These are phyloP conservation scores for Saturnispora sekii DNA, from an alignment of 805 yeast species.

Conservation along the genomic window DNA sequence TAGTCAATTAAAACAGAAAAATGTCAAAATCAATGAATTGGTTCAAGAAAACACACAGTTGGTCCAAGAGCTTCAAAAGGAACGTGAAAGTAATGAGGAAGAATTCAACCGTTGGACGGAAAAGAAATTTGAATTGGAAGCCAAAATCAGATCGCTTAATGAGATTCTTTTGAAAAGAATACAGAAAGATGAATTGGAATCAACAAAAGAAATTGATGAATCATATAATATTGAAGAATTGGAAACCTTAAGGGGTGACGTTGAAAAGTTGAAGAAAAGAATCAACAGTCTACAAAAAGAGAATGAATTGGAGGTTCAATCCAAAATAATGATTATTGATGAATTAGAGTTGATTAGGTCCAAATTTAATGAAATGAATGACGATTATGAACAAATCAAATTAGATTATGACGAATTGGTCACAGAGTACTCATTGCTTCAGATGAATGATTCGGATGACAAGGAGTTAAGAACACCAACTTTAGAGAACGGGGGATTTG, in stretches of 20 bases:
- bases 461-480: constrained; percentile 3
- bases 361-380: constrained; percentile 24
- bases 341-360: constrained; percentile 41
- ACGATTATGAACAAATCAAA: constrained; percentile 21
- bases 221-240: constrained; percentile 2
- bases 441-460: constrained; percentile 4
- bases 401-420: constrained; percentile 22
- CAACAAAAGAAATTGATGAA: constrained; percentile 4
- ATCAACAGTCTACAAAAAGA: constrained; percentile 36
- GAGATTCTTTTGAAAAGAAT: constrained; percentile 10
- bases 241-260: constrained; percentile 13
- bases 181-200: constrained; percentile 4
- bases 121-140: constrained; percentile 20
- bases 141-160: constrained; percentile 18
- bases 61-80: constrained; percentile 20
- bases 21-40: constrained; percentile 21
- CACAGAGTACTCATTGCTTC: constrained; percentile 15
- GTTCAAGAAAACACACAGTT: constrained; percentile 18
- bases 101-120: constrained; percentile 25
- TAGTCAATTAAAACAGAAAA: constrained; percentile 18
- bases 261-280: constrained; percentile 20
- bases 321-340: constrained; percentile 43
- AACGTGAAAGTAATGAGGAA: constrained; percentile 23
- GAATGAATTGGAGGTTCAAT: constrained; percentile 42
- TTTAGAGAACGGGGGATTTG: background rate